Evolutionary conservation across 2,329 filamentous ascomycete genomes (phyloP).

Genomic region (Hymenoscyphus fraxineus): DNA sequence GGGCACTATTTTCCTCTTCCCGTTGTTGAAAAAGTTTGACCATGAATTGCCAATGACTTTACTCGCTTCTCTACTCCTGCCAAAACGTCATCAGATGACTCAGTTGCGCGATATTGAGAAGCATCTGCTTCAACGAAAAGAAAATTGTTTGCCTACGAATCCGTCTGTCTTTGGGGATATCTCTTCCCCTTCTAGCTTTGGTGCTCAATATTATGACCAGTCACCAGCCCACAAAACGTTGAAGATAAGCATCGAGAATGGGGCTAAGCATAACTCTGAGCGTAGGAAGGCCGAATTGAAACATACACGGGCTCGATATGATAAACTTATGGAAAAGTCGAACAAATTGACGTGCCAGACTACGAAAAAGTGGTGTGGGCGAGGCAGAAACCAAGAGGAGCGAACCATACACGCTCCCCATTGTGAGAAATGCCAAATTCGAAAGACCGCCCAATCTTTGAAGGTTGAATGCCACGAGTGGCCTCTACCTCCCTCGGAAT

Average conservation of each 20-base stretch:
- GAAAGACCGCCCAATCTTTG: slow-evolving; percentile 36
- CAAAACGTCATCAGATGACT: neutral
- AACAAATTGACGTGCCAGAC: neutral
- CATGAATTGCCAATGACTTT: neutral
- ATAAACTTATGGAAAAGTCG: neutral
- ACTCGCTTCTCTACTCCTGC: neutral
- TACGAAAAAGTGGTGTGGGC: neutral
- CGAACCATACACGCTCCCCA: neutral
- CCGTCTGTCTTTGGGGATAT: slow-evolving; percentile 40
- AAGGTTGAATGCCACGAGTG: slow-evolving; percentile 51
- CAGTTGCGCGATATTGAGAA: slow-evolving; percentile 30
- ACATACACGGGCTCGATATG: neutral
- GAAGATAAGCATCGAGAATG: neutral
- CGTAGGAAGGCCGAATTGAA: neutral
- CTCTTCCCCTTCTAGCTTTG: slow-evolving; percentile 40
- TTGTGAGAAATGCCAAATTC: neutral
- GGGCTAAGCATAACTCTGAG: neutral
- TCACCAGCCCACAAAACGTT: slow-evolving; percentile 39
- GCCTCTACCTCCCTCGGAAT: slow-evolving; percentile 44
- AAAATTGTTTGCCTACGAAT: slow-evolving; percentile 6
- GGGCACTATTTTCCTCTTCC: neutral
- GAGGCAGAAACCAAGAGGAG: neutral
- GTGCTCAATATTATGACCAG: slow-evolving; percentile 45
- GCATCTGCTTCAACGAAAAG: slow-evolving; percentile 38
- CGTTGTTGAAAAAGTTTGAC: neutral